These are phyloP conservation scores for Oidium heveae DNA, from an alignment of 2,329 filamentous ascomycete species.

Conservation along the genomic window DNA sequence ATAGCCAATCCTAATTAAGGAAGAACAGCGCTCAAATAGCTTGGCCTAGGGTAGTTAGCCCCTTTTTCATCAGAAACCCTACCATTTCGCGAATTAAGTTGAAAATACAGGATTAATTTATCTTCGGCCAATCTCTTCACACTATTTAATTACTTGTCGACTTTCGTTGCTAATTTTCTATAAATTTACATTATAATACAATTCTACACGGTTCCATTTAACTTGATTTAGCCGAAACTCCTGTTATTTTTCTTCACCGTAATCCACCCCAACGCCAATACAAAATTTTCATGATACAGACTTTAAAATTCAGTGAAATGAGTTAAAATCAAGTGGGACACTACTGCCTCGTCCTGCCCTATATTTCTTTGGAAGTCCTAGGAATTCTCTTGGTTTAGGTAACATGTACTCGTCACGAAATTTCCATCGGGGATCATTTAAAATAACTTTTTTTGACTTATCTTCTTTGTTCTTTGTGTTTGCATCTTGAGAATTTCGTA, in stretches of 20 bases:
- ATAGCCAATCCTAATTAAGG: too few relatives aligned
- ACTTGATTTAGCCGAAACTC: background rate
- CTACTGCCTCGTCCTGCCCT: constrained; percentile 79
- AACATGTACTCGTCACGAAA: constrained; percentile 65
- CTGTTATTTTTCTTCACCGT: background rate
- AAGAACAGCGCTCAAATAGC: too few relatives aligned
- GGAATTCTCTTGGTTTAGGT: constrained; percentile 64
- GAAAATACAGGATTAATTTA: too few relatives aligned
- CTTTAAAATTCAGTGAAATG: constrained; percentile 9
- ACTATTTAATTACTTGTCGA: too few relatives aligned
- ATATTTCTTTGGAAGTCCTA: constrained; percentile 52
- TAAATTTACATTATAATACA: too few relatives aligned
- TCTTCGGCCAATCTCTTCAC: too few relatives aligned
- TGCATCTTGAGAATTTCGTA: constrained; percentile 19
- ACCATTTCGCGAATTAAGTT: too few relatives aligned
- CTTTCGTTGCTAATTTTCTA: too few relatives aligned
- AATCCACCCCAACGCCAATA: background rate
- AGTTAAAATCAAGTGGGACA: constrained; percentile 64
- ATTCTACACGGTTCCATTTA: too few relatives aligned
- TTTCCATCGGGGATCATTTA: constrained; percentile 63
- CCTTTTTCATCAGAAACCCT: too few relatives aligned
- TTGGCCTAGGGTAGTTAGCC: too few relatives aligned
- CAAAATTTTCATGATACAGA: background rate
- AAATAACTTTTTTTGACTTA: constrained; percentile 21
- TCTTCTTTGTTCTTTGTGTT: constrained; percentile 15